A percentile compares a stretch with the other conserved stretches of the same genome.
These are phyloP conservation scores for Boletus patriciae DNA, from an alignment of 768 basidiomycete genomes.

Conservation along the genomic window DNA sequence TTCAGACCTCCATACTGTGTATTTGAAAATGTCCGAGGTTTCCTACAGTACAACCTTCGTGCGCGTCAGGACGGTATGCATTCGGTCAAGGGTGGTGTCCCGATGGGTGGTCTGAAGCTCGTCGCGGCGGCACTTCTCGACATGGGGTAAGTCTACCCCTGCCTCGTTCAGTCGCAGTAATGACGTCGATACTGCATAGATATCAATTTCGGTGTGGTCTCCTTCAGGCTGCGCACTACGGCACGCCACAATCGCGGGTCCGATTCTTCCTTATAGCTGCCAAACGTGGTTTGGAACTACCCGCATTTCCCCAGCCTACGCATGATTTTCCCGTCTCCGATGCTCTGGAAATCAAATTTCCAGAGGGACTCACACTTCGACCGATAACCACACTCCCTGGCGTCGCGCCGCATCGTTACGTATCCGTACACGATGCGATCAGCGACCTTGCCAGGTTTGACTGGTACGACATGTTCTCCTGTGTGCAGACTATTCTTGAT, in stretches of 20 bases:
- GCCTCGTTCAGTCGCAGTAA: neutral
- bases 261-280: constrained; percentile 52
- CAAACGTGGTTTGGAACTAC: constrained; percentile 36
- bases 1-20: constrained; percentile 43
- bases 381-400: constrained; percentile 52
- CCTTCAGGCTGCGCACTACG: constrained; percentile 50
- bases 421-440: constrained; percentile 73
- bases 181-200: constrained; percentile 22
- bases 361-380: constrained; percentile 37
- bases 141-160: constrained; percentile 53
- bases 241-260: constrained; percentile 45
- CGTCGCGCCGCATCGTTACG: constrained; percentile 53
- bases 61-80: constrained; percentile 39
- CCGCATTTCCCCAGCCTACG: constrained; percentile 43
- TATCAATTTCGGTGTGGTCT: constrained; percentile 46
- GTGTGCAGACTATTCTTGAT: neutral
- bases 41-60: constrained; percentile 41
- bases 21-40: constrained; percentile 52
- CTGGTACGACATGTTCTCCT: constrained; percentile 47
- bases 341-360: constrained; percentile 51
- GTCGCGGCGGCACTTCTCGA: constrained; percentile 58
- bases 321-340: constrained; percentile 44
- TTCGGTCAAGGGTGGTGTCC: constrained; percentile 58
- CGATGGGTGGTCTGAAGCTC: constrained; percentile 75
- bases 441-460: constrained; percentile 71